Conservation (phyloP, 805 yeast species). For the Teunomyces funiuensis region DNA sequence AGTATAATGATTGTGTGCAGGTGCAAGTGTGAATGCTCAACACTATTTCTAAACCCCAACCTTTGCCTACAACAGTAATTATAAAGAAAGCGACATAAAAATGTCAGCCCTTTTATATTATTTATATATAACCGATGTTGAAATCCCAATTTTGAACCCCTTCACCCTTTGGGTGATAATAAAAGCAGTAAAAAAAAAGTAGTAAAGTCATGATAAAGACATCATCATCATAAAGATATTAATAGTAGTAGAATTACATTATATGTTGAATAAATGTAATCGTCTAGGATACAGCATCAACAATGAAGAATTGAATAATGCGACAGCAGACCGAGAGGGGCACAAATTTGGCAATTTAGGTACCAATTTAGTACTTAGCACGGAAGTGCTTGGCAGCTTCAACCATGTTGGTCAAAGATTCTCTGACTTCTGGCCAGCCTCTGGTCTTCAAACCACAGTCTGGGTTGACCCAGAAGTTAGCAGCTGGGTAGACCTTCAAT, state of each 20-base stretch:
- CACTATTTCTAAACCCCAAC: not conserved
- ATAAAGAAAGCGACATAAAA: not conserved
- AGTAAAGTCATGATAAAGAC: constrained; percentile 19
- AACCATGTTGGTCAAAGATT: constrained; percentile 97
- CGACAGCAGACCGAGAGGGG: constrained; percentile 16
- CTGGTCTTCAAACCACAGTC: constrained; percentile 99
- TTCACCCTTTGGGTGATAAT: constrained; percentile 12
- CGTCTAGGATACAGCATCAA: constrained; percentile 35
- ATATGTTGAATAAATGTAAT: constrained; percentile 51
- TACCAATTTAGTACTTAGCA: constrained; percentile 34
- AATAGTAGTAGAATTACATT: constrained; percentile 38
- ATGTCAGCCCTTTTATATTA: constrained; percentile 4
- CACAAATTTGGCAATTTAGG: constrained; percentile 4
- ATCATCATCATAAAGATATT: constrained; percentile 11
- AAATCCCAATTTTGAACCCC: constrained; percentile 48
- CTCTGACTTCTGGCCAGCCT: constrained; percentile 98
- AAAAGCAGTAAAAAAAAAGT: constrained; percentile 15
- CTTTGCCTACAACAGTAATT: not conserved
- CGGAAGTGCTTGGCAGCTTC: constrained; percentile 95
- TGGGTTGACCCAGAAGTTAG: constrained; percentile 99
- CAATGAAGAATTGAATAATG: constrained; percentile 44
- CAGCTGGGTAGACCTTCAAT: constrained; percentile 95
- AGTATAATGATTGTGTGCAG: too few species aligned
- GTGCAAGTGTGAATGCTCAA: too few species aligned
- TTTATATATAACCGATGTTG: constrained; percentile 44